Conservation (phyloP, 768 basidiomycete genomes). For the Mycena albidolilacea region DNA sequence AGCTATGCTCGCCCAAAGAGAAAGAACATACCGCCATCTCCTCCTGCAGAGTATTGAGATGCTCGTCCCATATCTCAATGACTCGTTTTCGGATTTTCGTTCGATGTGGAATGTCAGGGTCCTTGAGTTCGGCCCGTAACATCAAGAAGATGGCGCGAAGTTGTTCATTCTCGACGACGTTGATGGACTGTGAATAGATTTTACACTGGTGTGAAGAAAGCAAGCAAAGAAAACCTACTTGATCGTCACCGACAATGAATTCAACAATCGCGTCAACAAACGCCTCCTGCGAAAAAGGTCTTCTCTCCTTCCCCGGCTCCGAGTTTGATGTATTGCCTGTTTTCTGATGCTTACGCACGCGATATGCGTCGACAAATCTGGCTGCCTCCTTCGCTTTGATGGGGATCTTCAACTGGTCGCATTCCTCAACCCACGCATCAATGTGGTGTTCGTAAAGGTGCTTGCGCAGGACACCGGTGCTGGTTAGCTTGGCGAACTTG, state of each 20-base stretch:
- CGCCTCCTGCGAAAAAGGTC: neutral
- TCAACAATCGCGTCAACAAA: too few species aligned
- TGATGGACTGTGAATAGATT: too few species aligned
- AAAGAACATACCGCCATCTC: conserved; percentile 35
- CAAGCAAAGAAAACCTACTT: too few species aligned
- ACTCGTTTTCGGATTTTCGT: conserved; percentile 44
- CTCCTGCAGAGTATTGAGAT: conserved; percentile 43
- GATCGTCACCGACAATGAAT: too few species aligned
- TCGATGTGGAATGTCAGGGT: conserved; percentile 7
- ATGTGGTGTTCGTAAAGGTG: conserved; percentile 39
- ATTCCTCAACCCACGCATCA: conserved; percentile 40
- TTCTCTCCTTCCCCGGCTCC: conserved; percentile 2
- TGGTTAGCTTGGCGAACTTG: conserved; percentile 25
- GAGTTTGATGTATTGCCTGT: neutral
- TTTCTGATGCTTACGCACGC: conserved; percentile 13
- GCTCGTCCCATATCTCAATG: conserved; percentile 44
- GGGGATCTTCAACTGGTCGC: conserved; percentile 39
- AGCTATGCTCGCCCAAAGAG: too few species aligned
- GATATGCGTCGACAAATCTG: conserved; percentile 12
- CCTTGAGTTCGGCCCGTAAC: conserved; percentile 17
- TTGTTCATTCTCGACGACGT: too few species aligned
- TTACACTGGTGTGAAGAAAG: too few species aligned
- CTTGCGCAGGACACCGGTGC: conserved; percentile 33
- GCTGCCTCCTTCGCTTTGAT: conserved; percentile 36
- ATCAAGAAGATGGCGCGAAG: too few species aligned